Base-by-base conservation (phyloP, 805 yeast species). In the Pichia occidentalis region DNA sequence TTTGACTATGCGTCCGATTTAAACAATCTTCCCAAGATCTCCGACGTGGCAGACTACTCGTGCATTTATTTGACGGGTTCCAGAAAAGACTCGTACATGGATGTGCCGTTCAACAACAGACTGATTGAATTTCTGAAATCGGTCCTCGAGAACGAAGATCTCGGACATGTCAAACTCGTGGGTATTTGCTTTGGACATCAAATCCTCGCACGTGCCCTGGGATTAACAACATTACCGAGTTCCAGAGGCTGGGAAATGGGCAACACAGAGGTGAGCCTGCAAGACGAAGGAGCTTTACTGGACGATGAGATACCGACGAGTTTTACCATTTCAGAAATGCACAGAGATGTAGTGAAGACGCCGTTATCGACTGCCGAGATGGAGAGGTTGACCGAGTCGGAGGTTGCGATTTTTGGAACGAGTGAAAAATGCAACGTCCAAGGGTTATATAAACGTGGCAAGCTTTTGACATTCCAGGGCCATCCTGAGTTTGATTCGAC, bases 161-260 rank as follows among this genome's bases (percentile, higher is more conserved):
- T n/a, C n/a, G n/a, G n/a, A n/a, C 42, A 51, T 23, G 58, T 69
- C n/a, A 80, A 82, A 2, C 40, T 77, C 4, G 69, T 74, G 5
- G 94, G 95, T 4, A 64, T 86, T 29, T 86, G 96, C 57, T 86
- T 85, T 55, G 96, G 95, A 5, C 96, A 87, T 58, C 96, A 86
- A 55, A 67, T 85, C 18, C 57, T 86, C 12, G 79, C 77, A 1
- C 70, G 80, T 37, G 76, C 82, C 6, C 56, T 84, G 31, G 90
- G 85, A 3, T 71, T 73, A 18, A 59, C 58, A 32, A 82, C 82
- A 4, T 72, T 61, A 9, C 63, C 75, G 41, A 82, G 76, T 54
- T 68, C 68, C 1, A 47, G 58, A 31, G 92, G 92, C 2, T 77
- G 87, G 82, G 96, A 87, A 57, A 62, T 72, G 18, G 88, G 95